phyloP scores from a whole-genome alignment of 305 asterid species.

The Fraxinus dipetala region DNA sequence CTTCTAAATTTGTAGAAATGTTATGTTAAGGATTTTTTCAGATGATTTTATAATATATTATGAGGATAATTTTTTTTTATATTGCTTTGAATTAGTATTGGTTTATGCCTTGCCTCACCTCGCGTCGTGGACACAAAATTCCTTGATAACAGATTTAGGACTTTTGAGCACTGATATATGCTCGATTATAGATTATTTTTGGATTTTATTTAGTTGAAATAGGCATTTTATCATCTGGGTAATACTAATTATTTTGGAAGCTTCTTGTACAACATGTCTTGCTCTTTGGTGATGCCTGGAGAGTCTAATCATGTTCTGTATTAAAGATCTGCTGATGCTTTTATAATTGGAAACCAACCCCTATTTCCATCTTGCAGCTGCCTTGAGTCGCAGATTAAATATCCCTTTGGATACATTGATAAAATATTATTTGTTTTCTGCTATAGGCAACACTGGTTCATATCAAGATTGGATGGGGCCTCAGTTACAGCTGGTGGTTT shows the following conservation, averaged over 20 bases:
- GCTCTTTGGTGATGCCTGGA: neutral
- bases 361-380: neutral
- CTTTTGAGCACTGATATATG: neutral
- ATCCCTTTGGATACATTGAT: slow-evolving; percentile 12
- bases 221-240: neutral
- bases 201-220: neutral
- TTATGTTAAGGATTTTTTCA: neutral
- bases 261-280: neutral
- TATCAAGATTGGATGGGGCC: slow-evolving; percentile 87
- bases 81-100: neutral
- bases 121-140: neutral
- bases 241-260: neutral
- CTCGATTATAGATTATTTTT: neutral
- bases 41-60: neutral
- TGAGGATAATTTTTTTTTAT: neutral
- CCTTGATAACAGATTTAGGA: neutral
- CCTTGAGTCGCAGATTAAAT: neutral
- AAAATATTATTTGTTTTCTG: neutral
- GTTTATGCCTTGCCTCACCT: neutral
- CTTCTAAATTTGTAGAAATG: neutral
- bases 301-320: neutral
- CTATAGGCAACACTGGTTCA: slow-evolving; percentile 95
- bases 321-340: neutral
- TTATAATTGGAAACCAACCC: neutral
- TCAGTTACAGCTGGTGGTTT: slow-evolving; percentile 91